Conservation (phyloP, 768 basidiomycete species). For the Nidularia sp. region DNA sequence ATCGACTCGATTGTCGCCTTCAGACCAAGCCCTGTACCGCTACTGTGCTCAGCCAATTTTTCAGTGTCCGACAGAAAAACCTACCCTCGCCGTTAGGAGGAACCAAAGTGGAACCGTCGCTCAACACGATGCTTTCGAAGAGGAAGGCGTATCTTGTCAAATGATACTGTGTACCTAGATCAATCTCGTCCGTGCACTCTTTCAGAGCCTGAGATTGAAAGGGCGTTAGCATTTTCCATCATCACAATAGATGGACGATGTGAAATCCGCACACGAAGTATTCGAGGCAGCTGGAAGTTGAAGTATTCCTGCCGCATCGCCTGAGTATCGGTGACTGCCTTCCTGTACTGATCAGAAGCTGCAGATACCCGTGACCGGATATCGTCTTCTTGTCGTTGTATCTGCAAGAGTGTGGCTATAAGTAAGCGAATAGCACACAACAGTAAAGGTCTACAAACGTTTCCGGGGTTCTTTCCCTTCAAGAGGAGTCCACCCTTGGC, state of each 20-base stretch:
- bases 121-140: conserved; percentile 86
- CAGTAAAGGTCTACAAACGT: conserved; percentile 38
- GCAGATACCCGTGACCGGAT: conserved; percentile 79
- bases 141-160: conserved; percentile 91
- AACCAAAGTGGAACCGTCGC: conserved; percentile 81
- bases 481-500: conserved; percentile 85
- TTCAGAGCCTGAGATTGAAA: conserved; percentile 65
- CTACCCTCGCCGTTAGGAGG: conserved; percentile 72
- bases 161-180: conserved; percentile 97
- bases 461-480: conserved; percentile 91
- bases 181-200: conserved; percentile 93
- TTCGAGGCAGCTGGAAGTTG: conserved; percentile 92
- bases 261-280: conserved; percentile 70
- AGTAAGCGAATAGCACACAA: neutral
- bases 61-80: conserved; percentile 8
- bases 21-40: conserved; percentile 54
- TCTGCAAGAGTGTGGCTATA: conserved; percentile 32
- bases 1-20: conserved; percentile 88
- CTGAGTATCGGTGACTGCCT: conserved; percentile 87
- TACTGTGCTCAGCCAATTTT: neutral
- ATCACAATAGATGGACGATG: no score
- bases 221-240: no score
- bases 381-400: conserved; percentile 94
- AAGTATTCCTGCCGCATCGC: conserved; percentile 94
- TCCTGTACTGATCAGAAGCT: conserved; percentile 85